These are phyloP conservation scores for Colletotrichum shisoi DNA, from an alignment of 2,329 filamentous ascomycete genomes.

Conservation along the genomic window DNA sequence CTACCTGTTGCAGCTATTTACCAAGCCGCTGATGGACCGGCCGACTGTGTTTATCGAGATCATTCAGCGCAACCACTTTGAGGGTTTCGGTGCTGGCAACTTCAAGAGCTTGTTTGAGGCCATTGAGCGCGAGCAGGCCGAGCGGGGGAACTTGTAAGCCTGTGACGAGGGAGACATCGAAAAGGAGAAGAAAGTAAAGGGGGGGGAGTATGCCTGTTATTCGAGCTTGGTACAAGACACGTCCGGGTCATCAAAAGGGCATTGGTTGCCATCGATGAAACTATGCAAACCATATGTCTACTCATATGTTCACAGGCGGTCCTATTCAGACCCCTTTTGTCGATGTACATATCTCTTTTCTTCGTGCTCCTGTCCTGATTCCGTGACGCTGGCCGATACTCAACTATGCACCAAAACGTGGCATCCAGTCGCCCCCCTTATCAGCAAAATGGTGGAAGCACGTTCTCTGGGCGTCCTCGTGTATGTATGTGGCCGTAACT, in stretches of 20 bases:
- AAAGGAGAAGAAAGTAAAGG: no score
- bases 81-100: slow-evolving; percentile 92
- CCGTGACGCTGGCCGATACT: slow-evolving; percentile 2
- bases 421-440: neutral
- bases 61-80: slow-evolving; percentile 89
- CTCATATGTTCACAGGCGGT: slow-evolving; percentile 7
- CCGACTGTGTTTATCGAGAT: slow-evolving; percentile 97
- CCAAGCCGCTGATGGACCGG: slow-evolving; percentile 89
- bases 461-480: neutral
- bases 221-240: neutral
- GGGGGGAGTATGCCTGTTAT: neutral
- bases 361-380: slow-evolving; percentile 1
- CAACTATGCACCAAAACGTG: neutral
- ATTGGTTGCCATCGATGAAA: neutral
- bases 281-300: slow-evolving; percentile 14
- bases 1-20: slow-evolving; percentile 80
- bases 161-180: no score
- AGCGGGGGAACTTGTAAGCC: slow-evolving; percentile 75
- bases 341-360: neutral
- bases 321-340: neutral
- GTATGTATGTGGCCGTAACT: neutral
- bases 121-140: slow-evolving; percentile 89
- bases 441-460: neutral
- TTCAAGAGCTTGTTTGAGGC: slow-evolving; percentile 96
- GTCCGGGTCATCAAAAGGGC: neutral